Conservation (phyloP, 1,284 basidiomycete genomes). For the Tetrapyrgos nigripes region DNA sequence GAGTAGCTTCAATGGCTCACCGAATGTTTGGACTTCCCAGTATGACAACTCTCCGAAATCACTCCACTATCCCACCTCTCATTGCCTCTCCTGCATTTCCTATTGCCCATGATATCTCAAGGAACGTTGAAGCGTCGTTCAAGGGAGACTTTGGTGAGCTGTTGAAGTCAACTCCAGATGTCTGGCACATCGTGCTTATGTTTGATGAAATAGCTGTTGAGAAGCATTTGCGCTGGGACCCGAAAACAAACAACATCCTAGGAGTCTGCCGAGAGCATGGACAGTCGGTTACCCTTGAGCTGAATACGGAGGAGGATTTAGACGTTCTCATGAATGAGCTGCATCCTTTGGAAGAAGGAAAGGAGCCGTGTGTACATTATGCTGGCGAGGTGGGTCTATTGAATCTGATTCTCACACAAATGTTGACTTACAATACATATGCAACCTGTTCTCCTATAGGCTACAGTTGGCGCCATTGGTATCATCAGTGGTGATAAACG, state of each 20-base stretch:
- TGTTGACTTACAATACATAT: not conserved
- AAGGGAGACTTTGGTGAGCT: not conserved
- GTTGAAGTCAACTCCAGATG: not conserved
- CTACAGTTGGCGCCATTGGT: slow-evolving; percentile 31
- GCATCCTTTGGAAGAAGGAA: not conserved
- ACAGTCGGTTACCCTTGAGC: slow-evolving; percentile 20
- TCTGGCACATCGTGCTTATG: slow-evolving; percentile 25
- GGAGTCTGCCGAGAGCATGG: slow-evolving; percentile 38
- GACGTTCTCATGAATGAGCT: slow-evolving; percentile 21
- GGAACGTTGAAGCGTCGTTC: slow-evolving; percentile 8
- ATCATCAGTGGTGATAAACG: slow-evolving; percentile 30
- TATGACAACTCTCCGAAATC: slow-evolving; percentile 10
- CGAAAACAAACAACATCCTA: slow-evolving; percentile 28
- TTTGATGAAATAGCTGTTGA: slow-evolving; percentile 35
- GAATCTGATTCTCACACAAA: not conserved
- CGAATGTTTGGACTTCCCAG: slow-evolving; percentile 16
- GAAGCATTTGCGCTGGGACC: slow-evolving; percentile 30
- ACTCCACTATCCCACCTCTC: slow-evolving; percentile 14
- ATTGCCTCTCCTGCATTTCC: slow-evolving; percentile 10
- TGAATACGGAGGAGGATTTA: slow-evolving; percentile 25
- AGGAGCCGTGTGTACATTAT: slow-evolving; percentile 26
- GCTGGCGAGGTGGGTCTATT: slow-evolving; percentile 32
- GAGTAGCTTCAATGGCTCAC: slow-evolving; percentile 14
- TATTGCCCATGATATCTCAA: slow-evolving; percentile 8
- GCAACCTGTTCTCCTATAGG: slow-evolving; percentile 18